Evolutionary conservation across 139 green algal species (phyloP).

Genomic region (Choricystis sp.): DNA sequence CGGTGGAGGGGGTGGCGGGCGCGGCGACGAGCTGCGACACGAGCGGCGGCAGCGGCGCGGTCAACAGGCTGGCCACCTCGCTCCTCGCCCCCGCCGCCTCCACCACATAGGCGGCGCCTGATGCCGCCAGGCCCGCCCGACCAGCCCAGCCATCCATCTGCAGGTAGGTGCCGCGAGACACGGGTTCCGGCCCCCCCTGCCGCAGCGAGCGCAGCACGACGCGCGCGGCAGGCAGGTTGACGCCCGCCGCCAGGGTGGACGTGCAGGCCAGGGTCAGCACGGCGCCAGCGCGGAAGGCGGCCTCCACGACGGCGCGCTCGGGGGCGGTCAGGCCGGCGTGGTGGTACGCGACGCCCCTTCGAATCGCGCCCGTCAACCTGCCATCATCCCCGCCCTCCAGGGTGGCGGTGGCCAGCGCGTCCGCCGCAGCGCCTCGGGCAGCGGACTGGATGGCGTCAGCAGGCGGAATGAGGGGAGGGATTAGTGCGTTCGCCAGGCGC

Average conservation of each 20-base stretch:
- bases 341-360: slow-evolving; percentile 13
- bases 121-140: slow-evolving; percentile 24
- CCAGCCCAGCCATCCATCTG: slow-evolving; percentile 57
- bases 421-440: background rate
- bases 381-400: no score
- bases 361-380: background rate
- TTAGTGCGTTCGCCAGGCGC: slow-evolving; percentile 18
- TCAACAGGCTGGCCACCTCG: slow-evolving; percentile 30
- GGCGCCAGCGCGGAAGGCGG: background rate
- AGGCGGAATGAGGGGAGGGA: no score
- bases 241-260: slow-evolving; percentile 41
- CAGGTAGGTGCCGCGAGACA: slow-evolving; percentile 31
- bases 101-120: slow-evolving; percentile 39
- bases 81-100: slow-evolving; percentile 25
- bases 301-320: slow-evolving; percentile 13
- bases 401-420: background rate
- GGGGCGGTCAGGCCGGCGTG: slow-evolving; percentile 17
- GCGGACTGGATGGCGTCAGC: background rate
- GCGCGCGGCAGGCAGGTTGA: slow-evolving; percentile 34
- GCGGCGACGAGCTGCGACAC: slow-evolving; percentile 21
- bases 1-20: background rate
- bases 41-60: slow-evolving; percentile 26
- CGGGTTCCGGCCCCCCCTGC: slow-evolving; percentile 7
- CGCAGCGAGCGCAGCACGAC: slow-evolving; percentile 22
- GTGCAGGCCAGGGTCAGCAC: slow-evolving; percentile 15